These are phyloP conservation scores for Ananas comosus DNA, from an alignment of 176 grass and related monocot species.

Conservation along the genomic window DNA sequence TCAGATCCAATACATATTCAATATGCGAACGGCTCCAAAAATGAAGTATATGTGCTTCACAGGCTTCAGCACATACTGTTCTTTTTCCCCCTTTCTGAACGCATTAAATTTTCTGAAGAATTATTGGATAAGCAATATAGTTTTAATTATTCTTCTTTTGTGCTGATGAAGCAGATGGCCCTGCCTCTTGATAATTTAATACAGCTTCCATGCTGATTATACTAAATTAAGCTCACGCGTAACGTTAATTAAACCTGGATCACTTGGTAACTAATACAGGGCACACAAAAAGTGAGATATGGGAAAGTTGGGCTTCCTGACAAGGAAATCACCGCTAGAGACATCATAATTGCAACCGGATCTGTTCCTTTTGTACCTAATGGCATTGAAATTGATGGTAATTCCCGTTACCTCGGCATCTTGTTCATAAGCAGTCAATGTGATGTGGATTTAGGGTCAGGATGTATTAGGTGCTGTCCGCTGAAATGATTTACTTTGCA, in stretches of 20 bases:
- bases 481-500: not conserved
- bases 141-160: not conserved
- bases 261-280: slow-evolving; percentile 36
- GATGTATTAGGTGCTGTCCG: not conserved
- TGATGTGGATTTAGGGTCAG: not conserved
- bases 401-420: slow-evolving; percentile 18
- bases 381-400: slow-evolving; percentile 96
- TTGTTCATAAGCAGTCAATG: slow-evolving; percentile 10
- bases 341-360: slow-evolving; percentile 90
- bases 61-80: not conserved
- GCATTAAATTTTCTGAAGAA: not conserved
- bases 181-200: not conserved
- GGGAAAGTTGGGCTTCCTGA: slow-evolving; percentile 70
- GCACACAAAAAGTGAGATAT: slow-evolving; percentile 69
- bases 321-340: slow-evolving; percentile 75
- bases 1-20: too few species aligned
- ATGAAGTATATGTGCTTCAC: too few species aligned
- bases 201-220: not conserved
- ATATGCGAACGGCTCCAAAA: too few species aligned
- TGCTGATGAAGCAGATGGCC: not conserved
- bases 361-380: slow-evolving; percentile 95
- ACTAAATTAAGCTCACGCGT: not conserved
- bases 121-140: not conserved
- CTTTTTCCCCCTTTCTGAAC: not conserved
- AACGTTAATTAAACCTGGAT: not conserved